Conservation (phyloP, 805 yeast species). For the Suhomyces sp. region DNA sequence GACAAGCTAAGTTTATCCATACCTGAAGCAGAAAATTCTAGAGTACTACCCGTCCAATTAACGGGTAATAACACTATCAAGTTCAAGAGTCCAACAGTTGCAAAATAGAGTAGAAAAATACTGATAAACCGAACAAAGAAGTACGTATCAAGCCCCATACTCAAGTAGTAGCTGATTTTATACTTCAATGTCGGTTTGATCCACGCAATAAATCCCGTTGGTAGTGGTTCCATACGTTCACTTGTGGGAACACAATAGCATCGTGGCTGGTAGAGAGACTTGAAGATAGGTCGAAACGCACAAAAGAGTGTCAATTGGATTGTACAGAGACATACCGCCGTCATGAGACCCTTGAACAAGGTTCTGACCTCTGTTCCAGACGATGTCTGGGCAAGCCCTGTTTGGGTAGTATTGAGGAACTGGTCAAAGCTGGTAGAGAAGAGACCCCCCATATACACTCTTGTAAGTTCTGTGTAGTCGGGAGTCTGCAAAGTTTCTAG, state of each 20-base stretch:
- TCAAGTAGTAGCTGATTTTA: conserved; percentile 44
- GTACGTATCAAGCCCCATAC: conserved; percentile 71
- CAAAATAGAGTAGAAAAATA: conserved; percentile 51
- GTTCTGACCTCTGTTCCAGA: conserved; percentile 59
- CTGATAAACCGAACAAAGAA: conserved; percentile 64
- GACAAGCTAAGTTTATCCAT: conserved; percentile 72
- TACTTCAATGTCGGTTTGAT: conserved; percentile 40
- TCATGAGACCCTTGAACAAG: conserved; percentile 53
- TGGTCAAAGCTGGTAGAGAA: conserved; percentile 29
- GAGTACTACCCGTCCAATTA: conserved; percentile 46
- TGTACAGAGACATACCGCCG: conserved; percentile 53
- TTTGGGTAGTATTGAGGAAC: conserved; percentile 53
- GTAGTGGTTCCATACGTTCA: conserved; percentile 37
- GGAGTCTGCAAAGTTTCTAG: conserved; percentile 11
- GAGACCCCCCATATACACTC: conserved; percentile 29
- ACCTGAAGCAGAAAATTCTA: conserved; percentile 39
- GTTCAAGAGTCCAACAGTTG: conserved; percentile 51
- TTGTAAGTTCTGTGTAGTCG: conserved; percentile 27
- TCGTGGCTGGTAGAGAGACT: conserved; percentile 54
- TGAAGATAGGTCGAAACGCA: conserved; percentile 31
- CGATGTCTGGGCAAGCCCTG: conserved; percentile 57
- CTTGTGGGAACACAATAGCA: conserved; percentile 42
- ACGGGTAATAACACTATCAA: conserved; percentile 65
- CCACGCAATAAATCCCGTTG: conserved; percentile 57
- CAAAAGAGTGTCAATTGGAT: conserved; percentile 49